Evolutionary conservation across 1,139 yeast species (phyloP).

Genomic region (Pichia sp.): DNA sequence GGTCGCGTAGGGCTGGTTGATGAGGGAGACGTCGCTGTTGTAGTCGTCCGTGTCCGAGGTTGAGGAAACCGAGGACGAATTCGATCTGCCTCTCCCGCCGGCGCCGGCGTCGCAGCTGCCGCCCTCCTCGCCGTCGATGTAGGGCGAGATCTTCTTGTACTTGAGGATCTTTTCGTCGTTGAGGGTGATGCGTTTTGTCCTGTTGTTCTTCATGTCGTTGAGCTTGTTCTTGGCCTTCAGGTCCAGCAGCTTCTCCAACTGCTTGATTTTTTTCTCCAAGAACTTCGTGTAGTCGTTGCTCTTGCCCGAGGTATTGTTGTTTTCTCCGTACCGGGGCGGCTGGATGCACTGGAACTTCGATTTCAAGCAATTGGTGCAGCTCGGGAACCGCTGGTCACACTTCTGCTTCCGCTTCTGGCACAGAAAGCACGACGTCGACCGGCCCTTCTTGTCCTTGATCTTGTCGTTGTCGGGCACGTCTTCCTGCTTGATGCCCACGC

Average conservation of each 20-base stretch:
- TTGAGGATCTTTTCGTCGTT: constrained; percentile 31
- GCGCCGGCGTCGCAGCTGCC: background rate
- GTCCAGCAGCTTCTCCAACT: constrained; percentile 43
- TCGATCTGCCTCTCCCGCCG: background rate
- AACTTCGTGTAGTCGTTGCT: constrained; percentile 51
- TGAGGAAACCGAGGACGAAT: constrained; percentile 6
- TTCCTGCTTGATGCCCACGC: background rate
- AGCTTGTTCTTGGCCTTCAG: constrained; percentile 4
- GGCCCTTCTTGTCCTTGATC: constrained; percentile 34
- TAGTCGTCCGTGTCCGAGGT: background rate
- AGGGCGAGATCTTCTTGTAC: constrained; percentile 41
- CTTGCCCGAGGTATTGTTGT: constrained; percentile 27
- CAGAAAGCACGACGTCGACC: constrained; percentile 48
- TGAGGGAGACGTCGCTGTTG: constrained; percentile 2
- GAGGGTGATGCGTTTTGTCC: constrained; percentile 3
- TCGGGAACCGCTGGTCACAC: constrained; percentile 57
- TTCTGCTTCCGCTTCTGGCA: constrained; percentile 53
- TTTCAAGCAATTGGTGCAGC: constrained; percentile 57
- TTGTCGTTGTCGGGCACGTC: background rate
- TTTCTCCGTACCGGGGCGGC: constrained; percentile 48
- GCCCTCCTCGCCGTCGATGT: constrained; percentile 17
- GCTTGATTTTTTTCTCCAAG: constrained; percentile 47
- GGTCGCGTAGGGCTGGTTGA: constrained; percentile 6
- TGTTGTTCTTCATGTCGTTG: constrained; percentile 1
- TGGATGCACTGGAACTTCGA: constrained; percentile 55